phyloP scores from a whole-genome alignment of 176 grass and related monocot genomes.

The Cenchrus fungigraminus region DNA sequence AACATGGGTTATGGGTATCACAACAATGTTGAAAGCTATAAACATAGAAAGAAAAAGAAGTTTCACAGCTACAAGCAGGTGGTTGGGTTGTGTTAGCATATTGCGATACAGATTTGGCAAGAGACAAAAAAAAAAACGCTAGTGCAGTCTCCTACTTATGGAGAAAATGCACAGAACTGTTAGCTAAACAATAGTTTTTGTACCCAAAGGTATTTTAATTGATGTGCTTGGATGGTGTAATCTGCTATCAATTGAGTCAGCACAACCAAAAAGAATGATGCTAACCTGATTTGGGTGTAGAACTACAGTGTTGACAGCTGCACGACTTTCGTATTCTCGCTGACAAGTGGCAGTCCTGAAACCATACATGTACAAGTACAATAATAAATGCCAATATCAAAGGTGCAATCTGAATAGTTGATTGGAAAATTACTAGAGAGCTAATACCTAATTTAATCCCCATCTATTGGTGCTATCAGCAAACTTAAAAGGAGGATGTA shows the following conservation, averaged over 20 bases:
- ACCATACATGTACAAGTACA: conserved; percentile 34
- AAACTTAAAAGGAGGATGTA: neutral
- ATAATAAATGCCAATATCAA: conserved; percentile 14
- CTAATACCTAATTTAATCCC: neutral
- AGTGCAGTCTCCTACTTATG: neutral
- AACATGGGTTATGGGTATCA: neutral
- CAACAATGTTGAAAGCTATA: neutral
- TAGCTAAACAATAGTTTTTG: conserved; percentile 19
- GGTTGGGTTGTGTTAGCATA: neutral
- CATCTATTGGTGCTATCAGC: neutral
- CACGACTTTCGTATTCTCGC: conserved; percentile 95
- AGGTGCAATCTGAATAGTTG: neutral
- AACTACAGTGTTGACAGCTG: conserved; percentile 92
- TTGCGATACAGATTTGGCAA: conserved; percentile 1
- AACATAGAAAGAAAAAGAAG: neutral
- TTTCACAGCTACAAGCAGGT: conserved; percentile 14
- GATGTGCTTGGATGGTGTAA: neutral
- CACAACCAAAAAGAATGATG: neutral
- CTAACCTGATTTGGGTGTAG: conserved; percentile 96
- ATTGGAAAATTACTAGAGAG: conserved; percentile 8
- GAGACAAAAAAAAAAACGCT: neutral
- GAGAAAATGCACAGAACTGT: neutral
- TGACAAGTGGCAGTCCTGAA: conserved; percentile 86
- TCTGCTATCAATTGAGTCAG: neutral
- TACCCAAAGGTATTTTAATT: conserved; percentile 14